A percentile compares a stretch with the other conserved stretches of the same genome.
These are phyloP conservation scores for Colletotrichum cuscutae DNA, from an alignment of 2,329 filamentous ascomycete genomes.

Conservation along the genomic window DNA sequence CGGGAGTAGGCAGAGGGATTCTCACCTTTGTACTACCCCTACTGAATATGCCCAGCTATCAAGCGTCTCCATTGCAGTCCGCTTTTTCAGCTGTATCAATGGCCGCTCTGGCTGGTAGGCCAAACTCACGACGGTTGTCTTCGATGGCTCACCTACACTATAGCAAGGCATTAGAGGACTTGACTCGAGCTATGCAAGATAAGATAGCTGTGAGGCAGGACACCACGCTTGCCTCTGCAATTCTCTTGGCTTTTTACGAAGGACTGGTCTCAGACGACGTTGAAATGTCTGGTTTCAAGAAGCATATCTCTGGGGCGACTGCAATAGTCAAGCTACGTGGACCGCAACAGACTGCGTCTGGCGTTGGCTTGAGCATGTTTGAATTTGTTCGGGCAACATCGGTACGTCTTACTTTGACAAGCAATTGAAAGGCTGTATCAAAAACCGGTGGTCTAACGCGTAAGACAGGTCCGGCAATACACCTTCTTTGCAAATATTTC, in stretches of 20 bases:
- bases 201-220: conserved; percentile 35
- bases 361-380: conserved; percentile 39
- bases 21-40: conserved; percentile 38
- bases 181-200: conserved; percentile 38
- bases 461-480: conserved; percentile 38
- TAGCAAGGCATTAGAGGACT: conserved; percentile 37
- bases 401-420: conserved; percentile 28
- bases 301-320: conserved; percentile 38
- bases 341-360: conserved; percentile 29
- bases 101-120: conserved; percentile 38
- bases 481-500: conserved; percentile 38
- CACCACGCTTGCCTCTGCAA: conserved; percentile 37
- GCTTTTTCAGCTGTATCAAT: conserved; percentile 39
- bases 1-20: conserved; percentile 35
- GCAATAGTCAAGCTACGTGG: conserved; percentile 38
- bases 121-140: conserved; percentile 37
- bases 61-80: conserved; percentile 37
- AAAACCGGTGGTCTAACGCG: background rate
- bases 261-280: conserved; percentile 36
- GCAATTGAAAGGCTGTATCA: too few relatives aligned
- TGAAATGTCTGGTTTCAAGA: conserved; percentile 37
- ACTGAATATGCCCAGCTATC: conserved; percentile 34
- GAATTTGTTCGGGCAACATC: conserved; percentile 39
- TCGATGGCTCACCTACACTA: conserved; percentile 38
- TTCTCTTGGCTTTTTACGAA: conserved; percentile 40